Percentiles rank a stretch among this genome's conserved stretches.
Conservation (phyloP, 176 grass and related monocot genomes). For the Raddia distichophylla region DNA sequence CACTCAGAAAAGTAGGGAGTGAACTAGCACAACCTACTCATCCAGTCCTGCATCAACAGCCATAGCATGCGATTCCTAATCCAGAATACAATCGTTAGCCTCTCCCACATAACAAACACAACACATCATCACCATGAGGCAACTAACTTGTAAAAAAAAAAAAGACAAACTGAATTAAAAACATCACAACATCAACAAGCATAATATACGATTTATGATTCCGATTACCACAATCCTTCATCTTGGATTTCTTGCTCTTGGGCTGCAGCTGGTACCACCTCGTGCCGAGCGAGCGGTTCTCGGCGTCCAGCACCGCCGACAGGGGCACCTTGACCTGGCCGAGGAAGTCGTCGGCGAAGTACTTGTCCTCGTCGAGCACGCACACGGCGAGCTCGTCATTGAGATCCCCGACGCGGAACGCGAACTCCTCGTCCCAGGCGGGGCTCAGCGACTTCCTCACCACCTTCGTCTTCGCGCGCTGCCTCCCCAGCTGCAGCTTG, state of each 20-base stretch:
- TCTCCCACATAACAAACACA: neutral
- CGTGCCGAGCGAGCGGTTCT: too few relatives aligned
- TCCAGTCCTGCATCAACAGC: neutral
- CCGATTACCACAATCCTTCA: too few relatives aligned
- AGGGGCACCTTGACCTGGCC: too few relatives aligned
- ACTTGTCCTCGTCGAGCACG: too few relatives aligned
- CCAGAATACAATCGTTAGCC: neutral
- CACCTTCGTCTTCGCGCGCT: constrained; percentile 75
- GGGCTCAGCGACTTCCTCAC: constrained; percentile 58
- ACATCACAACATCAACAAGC: too few relatives aligned
- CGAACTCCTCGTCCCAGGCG: constrained; percentile 84
- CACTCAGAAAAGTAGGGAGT: neutral
- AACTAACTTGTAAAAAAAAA: too few relatives aligned
- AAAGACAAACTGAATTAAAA: too few relatives aligned
- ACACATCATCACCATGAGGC: neutral
- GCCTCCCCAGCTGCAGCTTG: constrained; percentile 71
- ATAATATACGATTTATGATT: too few relatives aligned
- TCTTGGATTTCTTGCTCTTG: too few relatives aligned
- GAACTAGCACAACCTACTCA: neutral
- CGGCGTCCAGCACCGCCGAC: too few relatives aligned
- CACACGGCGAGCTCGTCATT: constrained; percentile 45
- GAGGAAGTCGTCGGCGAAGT: too few relatives aligned
- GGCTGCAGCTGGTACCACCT: too few relatives aligned
- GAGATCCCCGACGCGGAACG: constrained; percentile 80
- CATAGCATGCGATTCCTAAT: neutral